A percentile compares a stretch with the other conserved stretches of the same genome.
Evolutionary conservation across 2,329 filamentous ascomycete species (phyloP).

Genomic region (Aspergillus nomiae): DNA sequence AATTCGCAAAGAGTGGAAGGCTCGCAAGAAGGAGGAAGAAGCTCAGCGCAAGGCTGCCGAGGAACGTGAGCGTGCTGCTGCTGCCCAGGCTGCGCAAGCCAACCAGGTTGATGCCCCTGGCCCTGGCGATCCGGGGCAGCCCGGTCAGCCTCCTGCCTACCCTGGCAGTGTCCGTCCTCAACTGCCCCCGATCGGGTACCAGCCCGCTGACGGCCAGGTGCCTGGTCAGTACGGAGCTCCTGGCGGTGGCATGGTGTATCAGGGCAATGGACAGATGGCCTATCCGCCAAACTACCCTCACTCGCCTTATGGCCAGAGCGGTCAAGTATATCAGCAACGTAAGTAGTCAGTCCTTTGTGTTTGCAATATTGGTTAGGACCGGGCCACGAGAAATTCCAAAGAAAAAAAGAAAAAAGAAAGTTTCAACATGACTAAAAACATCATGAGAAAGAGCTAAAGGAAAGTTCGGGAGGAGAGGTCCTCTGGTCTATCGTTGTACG

Average conservation of each 20-base stretch:
- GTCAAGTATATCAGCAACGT: slow-evolving; percentile 54
- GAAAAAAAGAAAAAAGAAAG: slow-evolving; percentile 20
- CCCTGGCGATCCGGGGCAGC: slow-evolving; percentile 50
- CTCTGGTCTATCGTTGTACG: slow-evolving; percentile 23
- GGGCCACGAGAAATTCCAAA: slow-evolving; percentile 18
- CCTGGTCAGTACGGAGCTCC: slow-evolving; percentile 68
- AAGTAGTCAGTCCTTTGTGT: slow-evolving; percentile 40
- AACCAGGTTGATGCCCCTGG: slow-evolving; percentile 50
- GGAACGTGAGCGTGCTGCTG: slow-evolving; percentile 71
- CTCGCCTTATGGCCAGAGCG: slow-evolving; percentile 52
- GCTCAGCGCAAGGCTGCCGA: slow-evolving; percentile 86
- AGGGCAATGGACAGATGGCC: slow-evolving; percentile 51
- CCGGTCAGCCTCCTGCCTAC: slow-evolving; percentile 46
- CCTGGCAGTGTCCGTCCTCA: slow-evolving; percentile 61
- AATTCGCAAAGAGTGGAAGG: slow-evolving; percentile 98
- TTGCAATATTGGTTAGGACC: slow-evolving; percentile 24
- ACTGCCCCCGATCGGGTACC: slow-evolving; percentile 75
- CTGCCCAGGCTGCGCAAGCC: slow-evolving; percentile 53
- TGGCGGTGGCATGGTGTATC: slow-evolving; percentile 49
- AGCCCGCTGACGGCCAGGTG: slow-evolving; percentile 57
- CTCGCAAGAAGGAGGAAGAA: slow-evolving; percentile 98
- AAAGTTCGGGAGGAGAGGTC: slow-evolving; percentile 19
- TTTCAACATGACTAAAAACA: slow-evolving; percentile 13
- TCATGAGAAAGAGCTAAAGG: slow-evolving; percentile 8
- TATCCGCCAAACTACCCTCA: slow-evolving; percentile 53